These are phyloP conservation scores for Trametes cingulata DNA, from an alignment of 768 basidiomycete species.

Conservation along the genomic window DNA sequence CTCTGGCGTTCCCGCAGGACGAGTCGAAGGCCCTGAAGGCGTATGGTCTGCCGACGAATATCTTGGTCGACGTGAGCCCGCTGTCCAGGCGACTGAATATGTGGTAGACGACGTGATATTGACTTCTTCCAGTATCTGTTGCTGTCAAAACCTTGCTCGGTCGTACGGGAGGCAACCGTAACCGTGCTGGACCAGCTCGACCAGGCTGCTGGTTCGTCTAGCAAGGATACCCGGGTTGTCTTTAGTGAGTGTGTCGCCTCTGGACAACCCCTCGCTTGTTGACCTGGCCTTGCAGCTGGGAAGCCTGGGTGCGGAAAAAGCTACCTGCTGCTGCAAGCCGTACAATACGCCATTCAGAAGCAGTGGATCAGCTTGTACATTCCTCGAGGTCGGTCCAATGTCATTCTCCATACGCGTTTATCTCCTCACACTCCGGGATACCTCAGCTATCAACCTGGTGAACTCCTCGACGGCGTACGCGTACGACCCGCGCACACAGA, in stretches of 20 bases:
- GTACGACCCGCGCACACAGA: conserved; percentile 76
- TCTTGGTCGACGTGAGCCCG: conserved; percentile 66
- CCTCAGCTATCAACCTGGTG: conserved; percentile 56
- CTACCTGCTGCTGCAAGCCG: conserved; percentile 72
- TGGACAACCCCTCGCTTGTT: neutral
- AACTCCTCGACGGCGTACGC: conserved; percentile 72
- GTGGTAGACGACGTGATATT: conserved; percentile 4
- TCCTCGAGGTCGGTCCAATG: conserved; percentile 59
- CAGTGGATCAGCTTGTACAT: conserved; percentile 87
- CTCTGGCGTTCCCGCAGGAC: conserved; percentile 45
- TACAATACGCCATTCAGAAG: conserved; percentile 61
- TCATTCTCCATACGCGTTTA: neutral
- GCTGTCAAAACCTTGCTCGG: conserved; percentile 68
- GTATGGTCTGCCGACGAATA: conserved; percentile 71
- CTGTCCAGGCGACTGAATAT: neutral
- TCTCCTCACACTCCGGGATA: neutral
- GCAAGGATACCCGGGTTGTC: conserved; percentile 55
- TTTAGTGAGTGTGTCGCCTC: conserved; percentile 53
- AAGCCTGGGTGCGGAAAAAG: conserved; percentile 80
- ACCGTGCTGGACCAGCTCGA: conserved; percentile 55
- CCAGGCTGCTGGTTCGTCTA: conserved; percentile 47
- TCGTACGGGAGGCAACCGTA: conserved; percentile 70
- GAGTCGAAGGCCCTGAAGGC: conserved; percentile 54
- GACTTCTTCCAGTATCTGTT: conserved; percentile 55
- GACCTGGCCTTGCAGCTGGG: conserved; percentile 55